Conservation (phyloP, 305 asterid genomes). For the Fraxinus floribunda region DNA sequence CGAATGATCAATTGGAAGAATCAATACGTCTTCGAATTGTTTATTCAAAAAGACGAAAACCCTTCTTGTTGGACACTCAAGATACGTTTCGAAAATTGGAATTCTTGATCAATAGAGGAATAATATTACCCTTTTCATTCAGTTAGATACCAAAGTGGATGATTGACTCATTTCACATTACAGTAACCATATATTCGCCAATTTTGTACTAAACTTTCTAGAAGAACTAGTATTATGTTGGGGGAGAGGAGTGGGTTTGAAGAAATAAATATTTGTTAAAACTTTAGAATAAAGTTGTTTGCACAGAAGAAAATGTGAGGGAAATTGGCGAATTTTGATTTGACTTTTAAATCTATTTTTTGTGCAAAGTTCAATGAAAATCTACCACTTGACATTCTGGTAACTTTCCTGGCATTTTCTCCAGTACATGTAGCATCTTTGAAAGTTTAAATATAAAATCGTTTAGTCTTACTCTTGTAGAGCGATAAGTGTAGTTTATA, state of each 20-base stretch:
- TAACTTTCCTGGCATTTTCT: no score
- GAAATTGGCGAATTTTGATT: no score
- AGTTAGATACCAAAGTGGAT: not conserved
- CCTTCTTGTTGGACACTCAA: not conserved
- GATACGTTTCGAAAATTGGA: not conserved
- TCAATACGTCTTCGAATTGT: not conserved
- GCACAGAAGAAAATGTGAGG: no score
- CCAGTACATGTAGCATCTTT: no score
- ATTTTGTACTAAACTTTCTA: not conserved
- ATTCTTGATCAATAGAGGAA: not conserved
- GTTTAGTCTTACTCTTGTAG: no score
- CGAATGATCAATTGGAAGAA: not conserved
- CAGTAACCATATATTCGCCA: not conserved
- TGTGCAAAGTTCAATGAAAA: no score
- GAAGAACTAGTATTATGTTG: not conserved
- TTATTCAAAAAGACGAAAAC: not conserved
- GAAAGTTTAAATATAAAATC: no score
- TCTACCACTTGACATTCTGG: no score
- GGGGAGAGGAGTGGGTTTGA: not conserved
- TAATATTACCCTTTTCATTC: not conserved
- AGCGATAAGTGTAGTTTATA: no score
- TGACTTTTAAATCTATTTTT: no score
- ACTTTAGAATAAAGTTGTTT: no score
- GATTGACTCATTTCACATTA: not conserved
- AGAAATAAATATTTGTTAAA: not conserved